These are phyloP conservation scores for Fusarium humuli DNA, from an alignment of 2,329 filamentous ascomycete species.

Conservation along the genomic window DNA sequence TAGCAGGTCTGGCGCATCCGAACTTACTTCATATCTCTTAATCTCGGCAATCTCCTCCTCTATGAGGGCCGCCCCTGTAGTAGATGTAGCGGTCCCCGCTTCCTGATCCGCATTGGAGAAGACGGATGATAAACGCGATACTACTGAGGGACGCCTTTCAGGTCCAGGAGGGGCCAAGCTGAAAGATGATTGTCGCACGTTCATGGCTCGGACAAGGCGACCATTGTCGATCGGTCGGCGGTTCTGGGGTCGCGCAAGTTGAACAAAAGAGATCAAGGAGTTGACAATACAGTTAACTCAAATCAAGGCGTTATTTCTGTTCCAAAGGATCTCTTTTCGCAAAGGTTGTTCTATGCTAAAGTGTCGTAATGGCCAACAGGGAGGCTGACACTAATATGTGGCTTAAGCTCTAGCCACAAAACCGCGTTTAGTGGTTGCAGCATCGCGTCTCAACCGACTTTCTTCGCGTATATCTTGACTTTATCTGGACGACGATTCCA, in stretches of 20 bases:
- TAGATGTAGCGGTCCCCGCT: conserved; percentile 59
- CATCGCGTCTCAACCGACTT: conserved; percentile 27
- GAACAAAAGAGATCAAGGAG: background rate
- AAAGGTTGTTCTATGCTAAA: conserved; percentile 16
- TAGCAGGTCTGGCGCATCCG: conserved; percentile 3
- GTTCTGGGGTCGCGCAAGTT: conserved; percentile 5
- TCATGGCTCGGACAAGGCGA: conserved; percentile 58
- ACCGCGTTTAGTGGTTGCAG: conserved; percentile 50
- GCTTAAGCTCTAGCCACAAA: conserved; percentile 42
- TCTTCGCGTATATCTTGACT: conserved; percentile 17
- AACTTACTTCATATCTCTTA: conserved; percentile 86
- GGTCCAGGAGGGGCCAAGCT: conserved; percentile 50
- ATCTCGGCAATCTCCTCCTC: conserved; percentile 98
- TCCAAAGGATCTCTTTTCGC: background rate
- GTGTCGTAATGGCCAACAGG: conserved; percentile 31
- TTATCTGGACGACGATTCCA: background rate
- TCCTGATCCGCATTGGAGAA: conserved; percentile 74
- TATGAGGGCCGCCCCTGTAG: conserved; percentile 75
- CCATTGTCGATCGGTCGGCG: conserved; percentile 52
- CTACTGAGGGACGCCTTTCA: conserved; percentile 66
- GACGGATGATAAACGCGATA: conserved; percentile 74
- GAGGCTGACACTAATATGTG: conserved; percentile 38
- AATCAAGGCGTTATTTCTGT: background rate
- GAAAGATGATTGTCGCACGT: conserved; percentile 65
- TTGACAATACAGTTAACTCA: background rate